Base-by-base conservation (phyloP, 1,139 yeast species). In the Lizanozyma gosingica region DNA sequence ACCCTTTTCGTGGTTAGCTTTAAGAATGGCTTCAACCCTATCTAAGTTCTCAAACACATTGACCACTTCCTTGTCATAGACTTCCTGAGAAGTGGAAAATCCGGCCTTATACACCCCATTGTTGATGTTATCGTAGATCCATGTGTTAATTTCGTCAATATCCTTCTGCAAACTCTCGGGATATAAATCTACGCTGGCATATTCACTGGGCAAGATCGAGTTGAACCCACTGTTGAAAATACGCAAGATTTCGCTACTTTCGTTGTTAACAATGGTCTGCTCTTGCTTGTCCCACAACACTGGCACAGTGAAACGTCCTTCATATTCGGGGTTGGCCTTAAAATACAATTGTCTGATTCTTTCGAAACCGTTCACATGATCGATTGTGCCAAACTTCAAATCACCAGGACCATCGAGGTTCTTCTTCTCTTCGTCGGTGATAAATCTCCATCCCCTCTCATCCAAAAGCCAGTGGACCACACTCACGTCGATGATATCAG, bases 91-190 rank as follows among this genome's bases (percentile, higher is more conserved):
- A 16, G 90, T 79, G 4, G 97, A 88, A 62, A 90, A 92, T 0
- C 97, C 97, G 2, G 94, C 51, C 65, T 88, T 92, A 71, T 92
- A 92, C 32, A 92, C 97, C 35, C 97, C 97, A 57, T 87, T 88
- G 69, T 88, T 90, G 60, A 92, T 83, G 52, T 73, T 76, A 54
- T 83, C 83, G 59, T 90, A 90, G 38, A 85, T 74, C 94, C 95
- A 84, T n/a, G 67, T 73, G 55, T 90, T 88, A 50, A 86, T 55
- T 42, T 77, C 87, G 52, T 90, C 95, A 53, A 90, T 86, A 47
- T 78, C 60, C 1, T 58, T 41, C 45, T 67, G 69, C 45, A 78
- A 62, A 2, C 59, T 57, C 15, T 62, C 59, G 9, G 97, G 97
- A 48, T 82, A 81, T 47, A 80, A 64, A 53, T 83, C 78, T n/a